Base-by-base conservation (phyloP, 176 grass and related monocot genomes). In the Lolium rigidum region DNA sequence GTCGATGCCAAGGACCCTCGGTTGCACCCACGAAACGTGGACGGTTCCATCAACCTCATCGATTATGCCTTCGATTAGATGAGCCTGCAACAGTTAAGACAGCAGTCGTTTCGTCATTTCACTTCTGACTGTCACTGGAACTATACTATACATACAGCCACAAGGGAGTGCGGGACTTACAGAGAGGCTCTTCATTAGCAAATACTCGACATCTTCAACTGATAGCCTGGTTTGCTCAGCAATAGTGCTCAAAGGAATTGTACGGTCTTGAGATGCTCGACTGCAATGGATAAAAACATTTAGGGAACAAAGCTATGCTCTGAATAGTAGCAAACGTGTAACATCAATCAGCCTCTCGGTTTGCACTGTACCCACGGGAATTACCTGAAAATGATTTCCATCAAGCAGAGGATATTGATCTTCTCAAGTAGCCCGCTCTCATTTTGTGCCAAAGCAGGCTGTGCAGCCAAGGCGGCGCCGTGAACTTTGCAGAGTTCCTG, bases 351-450 rank as follows among this genome's bases (percentile, higher is more conserved):
- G 18, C 38, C 25, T 46, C 35, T 7, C 11, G 47, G 41, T 3
- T 65, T 46, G 66, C 57, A n/a, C 37, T 77, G 14, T 14, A 25
- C 16, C 67, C 14, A 20, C 6, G 16, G 39, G 25, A 86, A 74
- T 82, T 87, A 98, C 93, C 95, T 95, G 79, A 95, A 95, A 48
- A 95, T 93, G n/a, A 92, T 98, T 90, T 98, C 95, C 95, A 98
- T 95, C 85, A 98, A 86, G 79, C 95, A 98, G 64, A 98, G 89
- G 65, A 95, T 88, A 78, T 93, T 95, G 69, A 98, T 98, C 77
- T 98, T 98, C 82, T 98, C 95, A 70, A 95, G 93, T 74, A 95
- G 66, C 41, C 90, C 93, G 37, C 59, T 89, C 79, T 95, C 89
- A 16, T 93, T 90, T 62, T 98, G 80, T 61, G 93, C 82, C 61